Base-by-base conservation (phyloP, 805 yeast genomes). In the Metschnikowia colocasiae region DNA sequence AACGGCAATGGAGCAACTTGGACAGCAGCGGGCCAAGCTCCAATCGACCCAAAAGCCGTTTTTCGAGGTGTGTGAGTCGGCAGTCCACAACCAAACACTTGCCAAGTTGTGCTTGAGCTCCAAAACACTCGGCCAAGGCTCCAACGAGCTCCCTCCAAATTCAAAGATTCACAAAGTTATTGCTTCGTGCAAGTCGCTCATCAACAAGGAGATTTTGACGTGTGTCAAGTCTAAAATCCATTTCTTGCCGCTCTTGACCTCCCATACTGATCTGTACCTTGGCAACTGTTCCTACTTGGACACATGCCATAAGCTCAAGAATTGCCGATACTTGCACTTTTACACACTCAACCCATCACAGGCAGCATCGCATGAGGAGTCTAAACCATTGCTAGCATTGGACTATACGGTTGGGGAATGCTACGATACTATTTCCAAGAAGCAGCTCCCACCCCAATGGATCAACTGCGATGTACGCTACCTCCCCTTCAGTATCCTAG, bases 261-360 rank as follows among this genome's bases (percentile, higher is more conserved):
- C 62, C 13, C 82, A 79, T 47, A 89, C 97, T 0, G 97, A 92
- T 57, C 46, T 67, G 2, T 67, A 74, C 15, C 62, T 88, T 6
- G 97, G 97, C 1, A 97, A 91, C 64, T 91, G 98, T 62, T 90
- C 97, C 8, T 91, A 91, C 61, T 73, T 91, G 49, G 97, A 91
- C 61, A 90, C 97, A 0, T 91, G 98, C 61, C 97, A 87, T 67
- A 89, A 89, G 64, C 76, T 87, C 62, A 80, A 79, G 50, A 71
- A 81, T 8, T 91, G 97, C 64, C 73, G 94, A 20, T 91, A 86
- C 60, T 73, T 88, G 31, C 98, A 91, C 65, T 91, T 91, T 61
- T 68, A 75, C 39, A 76, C 79, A 25, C 59, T 79, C 46, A 57
- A 66, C 58, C 84, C 84, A 6, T 37, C 51, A 5, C 32, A 26